Percentiles rank a stretch among this genome's conserved stretches.
phyloP scores from a whole-genome alignment of 306 rosid species.

The Glycyrrhiza uralensis region DNA sequence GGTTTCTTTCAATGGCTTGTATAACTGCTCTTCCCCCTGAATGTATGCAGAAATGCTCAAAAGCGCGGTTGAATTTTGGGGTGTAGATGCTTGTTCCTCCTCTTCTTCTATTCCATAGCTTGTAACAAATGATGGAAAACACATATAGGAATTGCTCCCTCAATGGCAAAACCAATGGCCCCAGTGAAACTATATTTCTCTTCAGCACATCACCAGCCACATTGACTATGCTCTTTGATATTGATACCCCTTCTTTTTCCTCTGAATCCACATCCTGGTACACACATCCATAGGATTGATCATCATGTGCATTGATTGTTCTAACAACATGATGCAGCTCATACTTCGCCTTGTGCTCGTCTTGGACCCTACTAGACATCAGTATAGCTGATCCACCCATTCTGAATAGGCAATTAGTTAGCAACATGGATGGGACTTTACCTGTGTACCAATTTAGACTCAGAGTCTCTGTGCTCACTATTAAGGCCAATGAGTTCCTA shows the following conservation, averaged over 20 bases:
- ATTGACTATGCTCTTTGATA: constrained; percentile 45
- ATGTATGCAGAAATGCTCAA: constrained; percentile 64
- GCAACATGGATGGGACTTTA: constrained; percentile 49
- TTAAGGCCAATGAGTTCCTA: constrained; percentile 50
- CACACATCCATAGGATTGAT: constrained; percentile 45
- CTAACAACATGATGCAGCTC: constrained; percentile 43
- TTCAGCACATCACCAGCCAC: constrained; percentile 54
- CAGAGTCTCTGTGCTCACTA: constrained; percentile 54
- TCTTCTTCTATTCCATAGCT: constrained; percentile 25
- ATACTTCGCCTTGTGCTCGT: constrained; percentile 53
- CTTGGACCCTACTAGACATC: constrained; percentile 46
- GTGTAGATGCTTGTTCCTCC: constrained; percentile 29
- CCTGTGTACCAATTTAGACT: constrained; percentile 56
- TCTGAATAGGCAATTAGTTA: constrained; percentile 64
- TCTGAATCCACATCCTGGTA: constrained; percentile 43
- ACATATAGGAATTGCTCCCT: constrained; percentile 42
- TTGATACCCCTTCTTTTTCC: constrained; percentile 39
- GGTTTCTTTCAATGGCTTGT: constrained; percentile 39
- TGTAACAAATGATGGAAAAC: constrained; percentile 27
- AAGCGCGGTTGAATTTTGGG: constrained; percentile 51
- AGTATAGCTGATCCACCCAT: constrained; percentile 65
- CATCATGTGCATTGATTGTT: constrained; percentile 58
- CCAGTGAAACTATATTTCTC: constrained; percentile 44
- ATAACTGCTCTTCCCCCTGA: constrained; percentile 60
- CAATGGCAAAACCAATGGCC: constrained; percentile 54